Base-by-base conservation (phyloP, 805 yeast species). In the Metschnikowia lochheadii region DNA sequence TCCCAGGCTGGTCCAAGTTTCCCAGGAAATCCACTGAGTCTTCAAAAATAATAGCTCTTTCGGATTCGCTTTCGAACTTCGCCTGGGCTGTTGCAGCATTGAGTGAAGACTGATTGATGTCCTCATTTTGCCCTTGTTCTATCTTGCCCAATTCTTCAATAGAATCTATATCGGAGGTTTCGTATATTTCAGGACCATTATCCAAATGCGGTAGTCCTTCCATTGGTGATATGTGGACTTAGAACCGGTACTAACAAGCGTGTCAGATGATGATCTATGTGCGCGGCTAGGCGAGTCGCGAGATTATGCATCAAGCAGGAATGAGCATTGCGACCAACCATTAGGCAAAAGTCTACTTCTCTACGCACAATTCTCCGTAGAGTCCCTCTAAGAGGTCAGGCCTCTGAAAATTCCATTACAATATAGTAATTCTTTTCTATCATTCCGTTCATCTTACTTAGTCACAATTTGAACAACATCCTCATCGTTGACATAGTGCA, bases 401-500 rank as follows among this genome's bases (percentile, higher is more conserved):
- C 13, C 6, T 37, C 23, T 18, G 23, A 18, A 18, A 14, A 37
- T 13, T 17, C 18, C 40, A 37, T 5, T 18, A 37, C 18, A 17
- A 14, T 39, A 4, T 5, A 20, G 6, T 4, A 13, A 23, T 23
- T 21, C 3, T 21, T 23, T 18, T 10, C 14, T 38, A 39, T 15
- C 7, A 40, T 29, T n/a, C 17, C 29, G 17, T 17, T 26, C n/a
- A 7, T 17, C 34, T 46, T 75, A 90, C 71, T 90, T 92, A 18
- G 97, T 83, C 45, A 92, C 89, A 50, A 92, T 82, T 46, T 94
- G 85, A 20, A 94, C 92, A 15, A 92, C 99, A 65, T 92, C 99
- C 64, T 91, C 97, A 64, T 92, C 98, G 58, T 87, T 82, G 13
- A 94, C 85, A 35, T 74, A 73, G 65, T 92, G 99, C 55, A 65